Base-by-base conservation (phyloP, 2,329 filamentous ascomycete species). In the Biscogniauxia mediterranea region DNA sequence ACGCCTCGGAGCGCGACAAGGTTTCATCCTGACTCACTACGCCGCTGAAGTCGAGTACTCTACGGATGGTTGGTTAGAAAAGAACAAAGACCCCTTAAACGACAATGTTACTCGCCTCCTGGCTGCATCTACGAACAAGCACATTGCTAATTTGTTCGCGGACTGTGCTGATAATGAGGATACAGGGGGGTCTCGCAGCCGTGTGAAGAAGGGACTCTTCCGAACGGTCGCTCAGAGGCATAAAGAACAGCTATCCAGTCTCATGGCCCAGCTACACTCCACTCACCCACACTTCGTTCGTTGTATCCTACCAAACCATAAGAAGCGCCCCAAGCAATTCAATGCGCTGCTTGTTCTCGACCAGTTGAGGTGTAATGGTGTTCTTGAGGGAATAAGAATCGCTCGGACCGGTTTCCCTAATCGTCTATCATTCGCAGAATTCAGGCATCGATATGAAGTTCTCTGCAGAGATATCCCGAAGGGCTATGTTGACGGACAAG, bases 271-370 rank as follows among this genome's bases (percentile, higher is more conserved):
- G 71, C 85, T 99, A 17, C 91, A 99, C 75, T 96, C 91, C 0
- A 99, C 95, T 0, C 95, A 99, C 74, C 96, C 96, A 61, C 95
- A 99, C 76, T 99, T 99, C 74, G 95, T 99, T 28, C 91, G 95
- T 54, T 99, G 95, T 74, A 99, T 99, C 64, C 83, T 99, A 62
- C 96, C 95, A 3, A 99, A 99, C 73, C 95, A 99, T 81, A 97
- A 97, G 78, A 99, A 99, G 78, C 86, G 89, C 23, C 92, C 95
- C 0, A 99, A 99, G 77, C 90, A 93, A 73, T 92, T 98, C 76
- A 91, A 90, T 72, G 92, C 91, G 2, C 86, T 93, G 2, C 85
- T 99, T n/a, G 96, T 99, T 1, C 83, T 99, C 5, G 95, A 99
- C 71, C 96, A 99, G 75, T 81, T 99, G n/a, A 88, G 95, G 57